A percentile compares a stretch with the other conserved stretches of the same genome.
phyloP scores from a whole-genome alignment of 164 flowering plant genomes.

The Piper betle region DNA sequence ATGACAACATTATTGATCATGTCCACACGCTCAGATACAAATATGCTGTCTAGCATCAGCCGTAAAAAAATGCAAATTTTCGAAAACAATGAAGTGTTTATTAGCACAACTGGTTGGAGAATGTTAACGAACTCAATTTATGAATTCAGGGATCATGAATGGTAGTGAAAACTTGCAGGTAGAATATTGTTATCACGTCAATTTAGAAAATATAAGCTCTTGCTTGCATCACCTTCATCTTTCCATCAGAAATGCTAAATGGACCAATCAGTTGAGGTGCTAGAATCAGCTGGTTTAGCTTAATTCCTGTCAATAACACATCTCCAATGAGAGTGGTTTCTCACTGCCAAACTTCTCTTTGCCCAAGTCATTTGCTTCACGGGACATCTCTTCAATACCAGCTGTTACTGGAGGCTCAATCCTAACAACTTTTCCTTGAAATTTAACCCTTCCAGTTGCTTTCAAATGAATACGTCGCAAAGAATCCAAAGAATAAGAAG shows the following conservation, averaged over 20 bases:
- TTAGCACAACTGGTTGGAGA: not conserved
- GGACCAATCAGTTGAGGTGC: constrained; percentile 86
- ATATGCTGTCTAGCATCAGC: constrained; percentile 96
- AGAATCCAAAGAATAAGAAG: constrained; percentile 74
- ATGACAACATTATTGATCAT: constrained; percentile 73
- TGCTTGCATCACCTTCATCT: no score
- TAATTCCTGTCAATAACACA: constrained; percentile 68
- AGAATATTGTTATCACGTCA: no score
- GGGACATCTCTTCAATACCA: constrained; percentile 13
- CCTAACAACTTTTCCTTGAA: constrained; percentile 65
- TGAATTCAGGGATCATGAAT: not conserved
- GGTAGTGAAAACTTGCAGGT: no score
- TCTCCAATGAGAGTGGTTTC: constrained; percentile 57
- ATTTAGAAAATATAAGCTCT: no score
- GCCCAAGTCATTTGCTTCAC: constrained; percentile 12
- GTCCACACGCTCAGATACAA: constrained; percentile 94
- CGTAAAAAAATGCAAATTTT: constrained; percentile 12
- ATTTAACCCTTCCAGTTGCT: constrained; percentile 90
- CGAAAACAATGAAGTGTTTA: not conserved
- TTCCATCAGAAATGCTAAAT: constrained; percentile 17
- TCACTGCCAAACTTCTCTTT: constrained; percentile 13
- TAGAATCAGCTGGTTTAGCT: constrained; percentile 79
- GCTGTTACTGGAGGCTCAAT: constrained; percentile 1
- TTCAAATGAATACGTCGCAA: constrained; percentile 78
- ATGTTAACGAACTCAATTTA: not conserved